Conservation (phyloP, 1,284 basidiomycete species). For the Boletus smithii region DNA sequence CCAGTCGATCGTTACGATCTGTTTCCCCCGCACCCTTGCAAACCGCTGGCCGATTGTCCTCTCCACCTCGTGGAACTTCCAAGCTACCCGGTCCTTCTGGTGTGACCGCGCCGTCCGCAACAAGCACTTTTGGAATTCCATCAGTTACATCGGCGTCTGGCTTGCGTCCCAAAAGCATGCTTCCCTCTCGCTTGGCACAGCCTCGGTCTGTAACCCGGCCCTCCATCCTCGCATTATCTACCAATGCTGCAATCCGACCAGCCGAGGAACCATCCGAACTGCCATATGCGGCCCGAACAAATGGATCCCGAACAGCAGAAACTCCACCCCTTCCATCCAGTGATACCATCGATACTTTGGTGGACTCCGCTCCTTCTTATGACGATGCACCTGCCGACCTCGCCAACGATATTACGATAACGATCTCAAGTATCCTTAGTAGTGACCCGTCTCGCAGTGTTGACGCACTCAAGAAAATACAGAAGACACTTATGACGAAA, state of each 20-base stretch:
- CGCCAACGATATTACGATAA: constrained; percentile 65
- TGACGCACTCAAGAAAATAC: constrained; percentile 91
- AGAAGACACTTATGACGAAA: constrained; percentile 73
- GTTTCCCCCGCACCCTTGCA: constrained; percentile 47
- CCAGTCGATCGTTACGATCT: constrained; percentile 46
- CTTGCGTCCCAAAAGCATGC: constrained; percentile 57
- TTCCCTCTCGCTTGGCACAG: constrained; percentile 68
- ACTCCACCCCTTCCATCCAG: constrained; percentile 19
- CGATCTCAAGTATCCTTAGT: constrained; percentile 80
- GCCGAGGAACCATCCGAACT: constrained; percentile 32
- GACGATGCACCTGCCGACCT: constrained; percentile 18
- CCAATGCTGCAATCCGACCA: constrained; percentile 19
- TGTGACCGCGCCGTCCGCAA: constrained; percentile 32
- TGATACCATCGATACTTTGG: constrained; percentile 29
- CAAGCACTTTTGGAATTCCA: constrained; percentile 32
- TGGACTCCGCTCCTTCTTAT: constrained; percentile 25
- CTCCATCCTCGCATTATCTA: constrained; percentile 16
- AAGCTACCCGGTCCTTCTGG: constrained; percentile 25
- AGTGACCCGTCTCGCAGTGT: constrained; percentile 83
- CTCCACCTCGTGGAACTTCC: constrained; percentile 39
- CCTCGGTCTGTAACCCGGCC: constrained; percentile 44
- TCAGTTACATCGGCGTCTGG: constrained; percentile 48
- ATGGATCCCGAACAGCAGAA: constrained; percentile 23
- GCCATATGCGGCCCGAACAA: constrained; percentile 26
- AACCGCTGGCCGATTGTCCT: constrained; percentile 41